Evolutionary conservation across 495 filamentous ascomycete genomes (phyloP).

Genomic region (Podospora australis): DNA sequence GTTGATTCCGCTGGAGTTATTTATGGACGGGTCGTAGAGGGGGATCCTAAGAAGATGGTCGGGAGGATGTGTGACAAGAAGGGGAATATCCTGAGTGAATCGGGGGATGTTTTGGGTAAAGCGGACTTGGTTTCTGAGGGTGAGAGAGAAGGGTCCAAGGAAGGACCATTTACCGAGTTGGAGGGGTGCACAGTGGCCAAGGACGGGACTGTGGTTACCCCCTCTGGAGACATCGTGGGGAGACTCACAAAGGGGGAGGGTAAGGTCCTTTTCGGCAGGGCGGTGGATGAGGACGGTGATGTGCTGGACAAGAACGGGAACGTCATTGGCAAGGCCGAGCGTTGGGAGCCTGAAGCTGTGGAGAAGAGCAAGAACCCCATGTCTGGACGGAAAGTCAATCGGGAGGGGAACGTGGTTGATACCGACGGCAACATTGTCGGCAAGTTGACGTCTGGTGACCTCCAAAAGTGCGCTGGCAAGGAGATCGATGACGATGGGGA

Average conservation of each 20-base stretch:
- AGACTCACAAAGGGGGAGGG: slow-evolving; percentile 66
- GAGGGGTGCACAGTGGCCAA: slow-evolving; percentile 65
- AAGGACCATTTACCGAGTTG: slow-evolving; percentile 75
- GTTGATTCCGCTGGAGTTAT: slow-evolving; percentile 70
- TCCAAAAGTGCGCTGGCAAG: slow-evolving; percentile 64
- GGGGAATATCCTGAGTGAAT: slow-evolving; percentile 75
- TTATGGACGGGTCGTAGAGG: slow-evolving; percentile 68
- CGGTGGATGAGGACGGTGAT: slow-evolving; percentile 79
- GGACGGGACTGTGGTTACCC: slow-evolving; percentile 63
- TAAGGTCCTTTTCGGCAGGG: slow-evolving; percentile 63
- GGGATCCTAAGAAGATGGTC: slow-evolving; percentile 60
- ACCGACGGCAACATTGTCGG: slow-evolving; percentile 76
- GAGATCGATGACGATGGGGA: slow-evolving; percentile 82
- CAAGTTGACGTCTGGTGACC: slow-evolving; percentile 67
- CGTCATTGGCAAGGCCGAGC: slow-evolving; percentile 69
- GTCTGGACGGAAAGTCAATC: slow-evolving; percentile 71
- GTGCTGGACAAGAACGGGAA: slow-evolving; percentile 79
- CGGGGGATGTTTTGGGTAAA: slow-evolving; percentile 68
- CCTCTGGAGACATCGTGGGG: slow-evolving; percentile 61
- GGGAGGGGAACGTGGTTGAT: slow-evolving; percentile 76
- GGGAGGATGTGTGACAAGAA: slow-evolving; percentile 78
- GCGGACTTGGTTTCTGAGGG: slow-evolving; percentile 74
- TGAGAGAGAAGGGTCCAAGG: slow-evolving; percentile 58
- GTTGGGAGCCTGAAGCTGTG: slow-evolving; percentile 74
- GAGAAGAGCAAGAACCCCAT: slow-evolving; percentile 53